Evolutionary conservation across 805 yeast genomes (phyloP).

Genomic region (Osmozyma mogii): DNA sequence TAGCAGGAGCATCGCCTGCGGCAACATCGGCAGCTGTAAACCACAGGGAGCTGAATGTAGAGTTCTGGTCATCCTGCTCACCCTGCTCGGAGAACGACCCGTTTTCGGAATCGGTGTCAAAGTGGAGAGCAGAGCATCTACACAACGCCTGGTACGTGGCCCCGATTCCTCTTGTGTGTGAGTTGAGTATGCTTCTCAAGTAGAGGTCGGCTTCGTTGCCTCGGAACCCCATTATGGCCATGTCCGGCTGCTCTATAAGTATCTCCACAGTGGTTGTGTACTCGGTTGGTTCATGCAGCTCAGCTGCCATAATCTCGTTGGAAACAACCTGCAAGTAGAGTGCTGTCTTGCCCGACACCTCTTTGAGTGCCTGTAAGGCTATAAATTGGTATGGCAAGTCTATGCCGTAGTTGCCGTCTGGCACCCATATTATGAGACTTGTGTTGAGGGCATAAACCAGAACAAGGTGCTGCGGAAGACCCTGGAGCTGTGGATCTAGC

Average conservation of each 20-base stretch:
- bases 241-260: constrained; percentile 5
- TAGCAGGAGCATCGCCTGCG: too few relatives aligned
- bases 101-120: constrained; percentile 21
- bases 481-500: not conserved
- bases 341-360: constrained; percentile 6
- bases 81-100: constrained; percentile 15
- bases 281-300: constrained; percentile 10
- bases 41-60: not conserved
- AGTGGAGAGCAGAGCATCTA: constrained; percentile 31
- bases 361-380: constrained; percentile 25
- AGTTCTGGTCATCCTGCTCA: not conserved
- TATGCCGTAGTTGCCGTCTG: constrained; percentile 15
- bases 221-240: not conserved
- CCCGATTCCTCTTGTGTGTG: constrained; percentile 1
- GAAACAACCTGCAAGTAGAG: constrained; percentile 27
- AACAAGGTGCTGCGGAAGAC: not conserved
- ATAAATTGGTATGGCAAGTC: constrained; percentile 29
- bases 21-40: constrained; percentile 2
- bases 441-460: constrained; percentile 17
- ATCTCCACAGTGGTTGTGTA: constrained; percentile 15
- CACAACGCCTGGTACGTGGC: constrained; percentile 29
- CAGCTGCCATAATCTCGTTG: constrained; percentile 11
- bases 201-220: constrained; percentile 2
- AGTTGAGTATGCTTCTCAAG: constrained; percentile 1
- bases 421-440: constrained; percentile 25